phyloP scores from a whole-genome alignment of 805 yeast species.

The Wickerhamiella lipophila region DNA sequence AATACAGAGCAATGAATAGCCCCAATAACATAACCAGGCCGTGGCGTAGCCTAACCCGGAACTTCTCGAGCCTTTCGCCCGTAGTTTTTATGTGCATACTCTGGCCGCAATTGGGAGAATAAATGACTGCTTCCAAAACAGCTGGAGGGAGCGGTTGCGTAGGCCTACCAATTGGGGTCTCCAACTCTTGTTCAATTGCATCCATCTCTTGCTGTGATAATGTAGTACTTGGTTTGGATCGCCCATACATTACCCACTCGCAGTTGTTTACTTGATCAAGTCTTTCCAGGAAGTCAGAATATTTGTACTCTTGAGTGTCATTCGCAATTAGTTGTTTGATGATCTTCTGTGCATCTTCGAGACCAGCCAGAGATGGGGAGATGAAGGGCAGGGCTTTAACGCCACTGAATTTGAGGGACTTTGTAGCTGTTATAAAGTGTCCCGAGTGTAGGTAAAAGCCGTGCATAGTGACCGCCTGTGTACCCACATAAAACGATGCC shows the following conservation, averaged over 20 bases:
- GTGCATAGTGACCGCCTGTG: constrained; percentile 2
- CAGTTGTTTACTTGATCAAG: constrained; percentile 42
- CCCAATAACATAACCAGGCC: constrained; percentile 35
- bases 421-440: constrained; percentile 23
- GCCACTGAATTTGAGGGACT: constrained; percentile 28
- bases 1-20: constrained; percentile 40
- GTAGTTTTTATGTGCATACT: constrained; percentile 24
- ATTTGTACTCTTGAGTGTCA: constrained; percentile 38
- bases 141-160: constrained; percentile 46
- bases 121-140: constrained; percentile 45
- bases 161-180: constrained; percentile 69
- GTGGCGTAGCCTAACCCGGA: constrained; percentile 29
- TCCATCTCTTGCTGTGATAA: constrained; percentile 41
- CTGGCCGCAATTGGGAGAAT: constrained; percentile 84
- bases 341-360: constrained; percentile 40
- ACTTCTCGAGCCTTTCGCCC: constrained; percentile 49
- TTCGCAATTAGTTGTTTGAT: constrained; percentile 12
- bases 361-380: constrained; percentile 30
- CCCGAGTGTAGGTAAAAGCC: constrained; percentile 32
- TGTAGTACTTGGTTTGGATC: constrained; percentile 37
- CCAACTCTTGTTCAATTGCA: constrained; percentile 59
- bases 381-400: constrained; percentile 29
- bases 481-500: neutral
- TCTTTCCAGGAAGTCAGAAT: constrained; percentile 46
- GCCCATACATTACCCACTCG: constrained; percentile 59